Base-by-base conservation (phyloP, 208 protist species). In the Acanthamoeba castellanii region DNA sequence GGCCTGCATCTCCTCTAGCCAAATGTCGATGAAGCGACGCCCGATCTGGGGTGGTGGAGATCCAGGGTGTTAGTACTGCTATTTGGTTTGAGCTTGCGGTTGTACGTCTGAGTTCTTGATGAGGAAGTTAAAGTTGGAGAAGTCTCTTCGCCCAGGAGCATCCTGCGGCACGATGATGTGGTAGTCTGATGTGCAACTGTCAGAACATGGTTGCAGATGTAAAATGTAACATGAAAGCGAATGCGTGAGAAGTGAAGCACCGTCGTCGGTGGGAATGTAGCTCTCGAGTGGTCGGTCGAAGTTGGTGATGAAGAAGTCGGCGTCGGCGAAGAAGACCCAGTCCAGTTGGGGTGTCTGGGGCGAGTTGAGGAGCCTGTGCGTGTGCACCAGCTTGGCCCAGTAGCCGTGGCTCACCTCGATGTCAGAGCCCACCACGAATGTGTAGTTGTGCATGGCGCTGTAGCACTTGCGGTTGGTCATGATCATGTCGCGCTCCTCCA, bases 101-200 rank as follows among this genome's bases (percentile, higher is more conserved):
- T 5, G 34, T 81, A 47, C 72, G 4, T 34, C 32, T 3, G 82
- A 89, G 34, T 89, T 89, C 57, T 61, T 52, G 57, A 89, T 34
- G 22, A 89, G 42, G 30, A 89, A 89, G 52, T 68, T 66, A 27
- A 89, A 89, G 47, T 89, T 89, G 82, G 82, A 89, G 32, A 64
- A 89, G 7, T 22, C 4, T 4, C 82, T 3, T 4, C 5, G 13
- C 16, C 32, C 30, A 34, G 8, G 4, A 3, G 3, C 8, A 7
- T 89, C 82, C 32, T 89, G 82, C 3, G 82, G 82, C 32, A 89
- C 6, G 16, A 89, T 61, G 52, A 89, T 5, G n/a, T 89, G 52
- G 32, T 64, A 52, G 4, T 61, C 52, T 89, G 72, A 5, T n/a
- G n/a, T n/a, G n/a, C n/a, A n/a, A 81, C 16, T 3, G 64, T 27